Evolutionary conservation across 2,329 filamentous ascomycete genomes (phyloP), one percentile per base, ranked within the genome.

Genomic region (Colletotrichum musae): DNA sequence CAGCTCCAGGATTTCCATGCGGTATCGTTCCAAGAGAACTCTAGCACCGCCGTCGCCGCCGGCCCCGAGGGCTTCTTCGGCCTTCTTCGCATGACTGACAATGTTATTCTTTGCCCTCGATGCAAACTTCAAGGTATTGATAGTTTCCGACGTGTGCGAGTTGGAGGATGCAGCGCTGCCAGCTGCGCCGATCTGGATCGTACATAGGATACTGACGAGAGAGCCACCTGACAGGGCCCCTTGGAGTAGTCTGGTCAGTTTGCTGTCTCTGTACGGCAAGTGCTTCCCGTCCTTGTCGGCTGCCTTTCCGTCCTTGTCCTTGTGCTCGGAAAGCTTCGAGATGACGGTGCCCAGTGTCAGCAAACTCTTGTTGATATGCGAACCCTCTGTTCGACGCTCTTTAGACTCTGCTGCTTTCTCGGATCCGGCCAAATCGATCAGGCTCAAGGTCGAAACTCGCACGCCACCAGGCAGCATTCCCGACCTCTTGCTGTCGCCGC

Each of bases 331-430:
- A n/a, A 99, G 85, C 72, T 93, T 93, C 12, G 94, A 93, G 78
- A 99, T 98, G 75, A 99, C 96, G 1, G 94, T 99, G 59, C 96
- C 96, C 3, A 99, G 85, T 0, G 96, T 99, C 68, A 99, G 89
- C 76, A 99, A 83, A 79, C 94, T 98, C 83, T 98, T 98, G 85
- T 99, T 99, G 83, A 99, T 99, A 78, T 99, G 96, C 13, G 95
- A 95, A 72, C 96, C 96, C 81, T 99, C 96, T 16, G 94, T 94
- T 53, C 96, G 89, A 61, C 96, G 90, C 82, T 98, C 96, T 79
- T 98, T 99, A 63, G 92, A 93, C 76, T 98, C 96, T 4, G 96
- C 96, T 48, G 96, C 96, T 80, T 95, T 94, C 79, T 99, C 96
- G 0, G 96, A 98, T 47, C 96, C 96, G 63, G 96, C 96, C 74